Evolutionary conservation across 352 stramenopile species (phyloP).

Genomic region (Phytophthora foliorum): DNA sequence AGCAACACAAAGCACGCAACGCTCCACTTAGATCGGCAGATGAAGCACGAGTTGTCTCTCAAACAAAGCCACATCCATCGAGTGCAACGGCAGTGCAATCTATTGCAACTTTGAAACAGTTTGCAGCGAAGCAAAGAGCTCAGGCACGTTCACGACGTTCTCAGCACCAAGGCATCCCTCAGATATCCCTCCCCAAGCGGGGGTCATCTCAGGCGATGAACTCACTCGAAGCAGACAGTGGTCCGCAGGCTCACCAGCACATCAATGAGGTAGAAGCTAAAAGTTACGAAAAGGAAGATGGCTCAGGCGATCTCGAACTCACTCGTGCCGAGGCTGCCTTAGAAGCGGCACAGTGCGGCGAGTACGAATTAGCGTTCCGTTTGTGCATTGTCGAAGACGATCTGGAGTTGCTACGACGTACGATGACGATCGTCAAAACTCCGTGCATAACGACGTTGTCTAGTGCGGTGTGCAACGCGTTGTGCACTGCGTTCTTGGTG

Average conservation of each 20-base stretch:
- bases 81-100: conserved; percentile 12
- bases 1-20: neutral
- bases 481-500: conserved; percentile 67
- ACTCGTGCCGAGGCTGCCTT: conserved; percentile 54
- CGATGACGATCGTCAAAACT: conserved; percentile 39
- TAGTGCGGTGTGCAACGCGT: conserved; percentile 40
- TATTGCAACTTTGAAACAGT: conserved; percentile 40
- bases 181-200: conserved; percentile 26
- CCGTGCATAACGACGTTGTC: conserved; percentile 53
- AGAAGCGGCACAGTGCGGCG: conserved; percentile 45
- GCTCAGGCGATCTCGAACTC: conserved; percentile 14
- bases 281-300: conserved; percentile 6
- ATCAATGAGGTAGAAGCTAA: conserved; percentile 17
- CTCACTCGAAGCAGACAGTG: neutral
- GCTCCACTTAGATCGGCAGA: neutral
- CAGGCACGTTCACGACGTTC: conserved; percentile 11
- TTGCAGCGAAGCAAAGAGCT: conserved; percentile 35
- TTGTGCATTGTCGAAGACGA: conserved; percentile 70
- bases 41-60: conserved; percentile 4
- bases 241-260: conserved; percentile 1
- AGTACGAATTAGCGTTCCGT: conserved; percentile 63
- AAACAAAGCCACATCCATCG: neutral
- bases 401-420: conserved; percentile 46
- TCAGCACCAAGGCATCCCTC: conserved; percentile 25
- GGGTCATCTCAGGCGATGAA: neutral